phyloP scores from a whole-genome alignment of 2,329 filamentous ascomycete genomes.

The Sporothrix curviconia region DNA sequence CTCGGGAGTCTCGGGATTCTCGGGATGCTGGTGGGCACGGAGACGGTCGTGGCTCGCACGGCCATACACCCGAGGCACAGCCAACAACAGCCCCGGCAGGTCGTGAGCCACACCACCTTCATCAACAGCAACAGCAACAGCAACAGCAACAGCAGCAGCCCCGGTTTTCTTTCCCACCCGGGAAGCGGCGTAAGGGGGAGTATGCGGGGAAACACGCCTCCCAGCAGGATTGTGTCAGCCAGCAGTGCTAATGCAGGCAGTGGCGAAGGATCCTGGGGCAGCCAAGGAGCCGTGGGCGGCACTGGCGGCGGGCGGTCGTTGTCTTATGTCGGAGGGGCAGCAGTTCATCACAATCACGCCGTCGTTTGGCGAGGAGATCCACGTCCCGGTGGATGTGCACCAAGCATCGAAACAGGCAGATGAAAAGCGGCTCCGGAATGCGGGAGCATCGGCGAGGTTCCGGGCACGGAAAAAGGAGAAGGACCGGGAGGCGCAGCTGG shows the following conservation, averaged over 20 bases:
- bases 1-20: background rate
- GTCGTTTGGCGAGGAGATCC: slow-evolving; percentile 37
- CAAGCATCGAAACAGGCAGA: slow-evolving; percentile 77
- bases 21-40: background rate
- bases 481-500: slow-evolving; percentile 64
- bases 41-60: background rate
- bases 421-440: slow-evolving; percentile 79
- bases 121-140: background rate
- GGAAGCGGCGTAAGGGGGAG: background rate
- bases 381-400: slow-evolving; percentile 69
- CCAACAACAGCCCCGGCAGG: slow-evolving; percentile 1
- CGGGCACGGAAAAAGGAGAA: slow-evolving; percentile 75
- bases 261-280: background rate
- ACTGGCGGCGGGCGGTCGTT: slow-evolving; percentile 11
- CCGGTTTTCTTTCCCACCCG: background rate
- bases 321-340: slow-evolving; percentile 24
- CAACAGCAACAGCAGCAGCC: background rate
- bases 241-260: background rate
- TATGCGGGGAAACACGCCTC: background rate
- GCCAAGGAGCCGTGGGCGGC: background rate
- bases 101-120: slow-evolving; percentile 7
- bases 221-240: background rate
- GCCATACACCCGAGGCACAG: background rate
- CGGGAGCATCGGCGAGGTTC: slow-evolving; percentile 77
- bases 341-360: slow-evolving; percentile 29